Evolutionary conservation across 202 grass and related monocot genomes (phyloP).

Genomic region (Hordeum pubiflorum): DNA sequence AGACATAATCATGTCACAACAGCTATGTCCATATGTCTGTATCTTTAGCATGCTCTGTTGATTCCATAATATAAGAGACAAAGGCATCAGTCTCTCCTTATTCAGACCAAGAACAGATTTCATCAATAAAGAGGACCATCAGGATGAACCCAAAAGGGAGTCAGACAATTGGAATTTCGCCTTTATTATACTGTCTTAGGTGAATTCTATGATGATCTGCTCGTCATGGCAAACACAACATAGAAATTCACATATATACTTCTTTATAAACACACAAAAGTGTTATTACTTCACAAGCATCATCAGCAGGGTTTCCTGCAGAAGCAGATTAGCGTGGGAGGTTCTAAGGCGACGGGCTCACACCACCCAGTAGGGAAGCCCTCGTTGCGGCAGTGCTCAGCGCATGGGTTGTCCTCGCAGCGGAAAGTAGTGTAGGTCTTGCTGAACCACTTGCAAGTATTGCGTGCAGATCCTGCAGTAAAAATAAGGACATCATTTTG

Average conservation of each 20-base stretch:
- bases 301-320: not conserved
- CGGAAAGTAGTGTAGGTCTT: not conserved
- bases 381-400: not conserved
- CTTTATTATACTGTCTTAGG: not conserved
- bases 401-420: not conserved
- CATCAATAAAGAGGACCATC: not conserved
- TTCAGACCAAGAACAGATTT: not conserved
- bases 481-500: not conserved
- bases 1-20: no score
- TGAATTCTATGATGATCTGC: slow-evolving; percentile 16
- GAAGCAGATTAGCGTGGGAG: not conserved
- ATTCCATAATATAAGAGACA: not conserved
- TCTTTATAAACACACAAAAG: not conserved
- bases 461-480: not conserved
- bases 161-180: not conserved
- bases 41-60: not conserved
- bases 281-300: not conserved
- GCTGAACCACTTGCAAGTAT: not conserved
- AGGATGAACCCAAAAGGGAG: not conserved
- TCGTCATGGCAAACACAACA: not conserved
- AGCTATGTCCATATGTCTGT: not conserved
- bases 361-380: not conserved
- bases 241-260: not conserved
- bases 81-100: not conserved
- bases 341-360: not conserved